These are phyloP conservation scores for Phytophthora sp. DNA, from an alignment of 352 stramenopile genomes.

Conservation along the genomic window DNA sequence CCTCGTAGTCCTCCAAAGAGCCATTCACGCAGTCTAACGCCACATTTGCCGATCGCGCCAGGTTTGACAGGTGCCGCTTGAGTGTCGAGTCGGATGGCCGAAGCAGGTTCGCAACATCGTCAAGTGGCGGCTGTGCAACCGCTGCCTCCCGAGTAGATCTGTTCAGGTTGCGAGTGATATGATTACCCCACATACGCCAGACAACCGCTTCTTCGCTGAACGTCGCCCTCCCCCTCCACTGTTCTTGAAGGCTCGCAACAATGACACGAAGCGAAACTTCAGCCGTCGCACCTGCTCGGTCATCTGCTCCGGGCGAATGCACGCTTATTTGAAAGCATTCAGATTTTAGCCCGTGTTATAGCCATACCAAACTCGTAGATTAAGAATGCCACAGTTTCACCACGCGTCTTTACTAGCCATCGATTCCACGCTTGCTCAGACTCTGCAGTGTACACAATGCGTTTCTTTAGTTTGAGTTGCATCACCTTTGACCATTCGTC, in stretches of 20 bases:
- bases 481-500: background rate
- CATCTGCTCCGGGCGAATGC: slow-evolving; percentile 6
- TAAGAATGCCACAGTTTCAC: slow-evolving; percentile 8
- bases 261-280: slow-evolving; percentile 9
- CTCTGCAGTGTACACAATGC: background rate
- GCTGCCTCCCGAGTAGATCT: background rate
- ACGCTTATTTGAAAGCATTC: slow-evolving; percentile 2
- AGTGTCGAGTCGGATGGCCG: too few relatives aligned
- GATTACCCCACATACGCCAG: background rate
- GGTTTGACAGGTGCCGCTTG: too few relatives aligned
- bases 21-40: too few relatives aligned
- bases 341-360: slow-evolving; percentile 5
- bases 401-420: slow-evolving; percentile 8
- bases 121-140: background rate
- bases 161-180: background rate
- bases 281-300: too few relatives aligned
- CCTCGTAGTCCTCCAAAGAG: background rate
- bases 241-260: slow-evolving; percentile 4
- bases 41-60: too few relatives aligned
- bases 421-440: slow-evolving; percentile 1
- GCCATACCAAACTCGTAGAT: slow-evolving; percentile 15
- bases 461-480: background rate
- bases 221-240: background rate
- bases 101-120: background rate
- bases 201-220: background rate